Conservation (phyloP, 2,329 filamentous ascomycete genomes). For the Scedosporium boydii region DNA sequence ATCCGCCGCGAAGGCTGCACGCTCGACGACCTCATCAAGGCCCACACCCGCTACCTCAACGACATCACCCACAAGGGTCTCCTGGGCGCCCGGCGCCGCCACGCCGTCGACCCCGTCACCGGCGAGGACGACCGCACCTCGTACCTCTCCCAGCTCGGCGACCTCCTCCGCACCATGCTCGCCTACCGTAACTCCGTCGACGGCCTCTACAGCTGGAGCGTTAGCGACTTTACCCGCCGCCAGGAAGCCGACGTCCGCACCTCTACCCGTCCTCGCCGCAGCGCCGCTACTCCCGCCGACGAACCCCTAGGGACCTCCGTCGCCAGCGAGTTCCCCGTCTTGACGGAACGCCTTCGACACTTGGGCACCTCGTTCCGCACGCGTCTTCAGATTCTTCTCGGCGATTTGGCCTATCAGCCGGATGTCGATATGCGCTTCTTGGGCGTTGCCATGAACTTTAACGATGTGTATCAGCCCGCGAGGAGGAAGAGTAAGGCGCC, state of each 20-base stretch:
- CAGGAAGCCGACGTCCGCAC: constrained; percentile 74
- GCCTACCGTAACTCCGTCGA: constrained; percentile 89
- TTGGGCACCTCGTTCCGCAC: constrained; percentile 69
- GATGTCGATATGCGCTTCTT: constrained; percentile 94
- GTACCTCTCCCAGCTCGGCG: constrained; percentile 85
- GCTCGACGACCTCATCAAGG: constrained; percentile 86
- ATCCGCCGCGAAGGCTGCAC: constrained; percentile 81
- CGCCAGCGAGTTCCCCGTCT: constrained; percentile 55
- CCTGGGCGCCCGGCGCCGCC: constrained; percentile 58
- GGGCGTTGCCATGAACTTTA: constrained; percentile 98
- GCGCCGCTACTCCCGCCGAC: constrained; percentile 10
- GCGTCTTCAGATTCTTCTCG: constrained; percentile 70
- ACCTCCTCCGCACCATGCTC: constrained; percentile 89
- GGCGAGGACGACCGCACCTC: constrained; percentile 58
- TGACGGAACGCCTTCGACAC: constrained; percentile 63
- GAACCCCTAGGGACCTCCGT: constrained; percentile 12
- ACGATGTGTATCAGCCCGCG: constrained; percentile 83
- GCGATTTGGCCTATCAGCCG: constrained; percentile 85
- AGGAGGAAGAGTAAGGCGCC: constrained; percentile 47
- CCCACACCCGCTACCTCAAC: constrained; percentile 83
- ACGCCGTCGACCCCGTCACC: constrained; percentile 21
- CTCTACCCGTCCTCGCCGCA: constrained; percentile 35
- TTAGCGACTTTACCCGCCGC: constrained; percentile 86
- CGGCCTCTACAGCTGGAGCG: constrained; percentile 86
- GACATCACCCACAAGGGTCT: constrained; percentile 95